Evolutionary conservation across 768 basidiomycete genomes (phyloP), one percentile per base, ranked within the genome.

Genomic region (Pleurotus sapidus): DNA sequence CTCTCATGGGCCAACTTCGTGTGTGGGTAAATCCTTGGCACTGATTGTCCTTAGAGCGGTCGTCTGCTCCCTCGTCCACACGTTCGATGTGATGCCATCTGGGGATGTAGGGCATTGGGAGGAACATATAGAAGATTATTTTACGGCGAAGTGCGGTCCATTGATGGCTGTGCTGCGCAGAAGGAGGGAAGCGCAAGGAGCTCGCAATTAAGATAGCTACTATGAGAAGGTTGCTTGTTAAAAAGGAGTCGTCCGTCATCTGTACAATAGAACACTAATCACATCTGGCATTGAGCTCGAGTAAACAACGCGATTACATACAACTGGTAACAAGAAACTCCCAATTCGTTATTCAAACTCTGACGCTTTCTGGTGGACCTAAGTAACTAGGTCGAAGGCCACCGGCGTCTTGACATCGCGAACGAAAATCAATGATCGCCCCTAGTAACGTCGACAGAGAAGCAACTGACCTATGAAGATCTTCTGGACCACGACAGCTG

Each of bases 401-500:
- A 34, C 84, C 84, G 20, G 81, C 77, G 67, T 86, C 85, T 84
- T 62, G 30, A 34, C 30, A 14, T 39, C 7, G 55, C 25, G 20
- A 17, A 47, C 51, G 39, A 50, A 51, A 34, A 60, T 47, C 57
- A 37, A 56, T 25, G 30, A 34, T 18, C 30, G 4, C 6, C 39
- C n/a, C 12, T 14, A n/a, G 1, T 56, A 51, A 59, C 30, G 9
- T 8, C 6, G 17, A 27, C 14, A 40, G 38, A 27, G n/a, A 46
- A 30, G 38, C n/a, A 5, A 65, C 70, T 17, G 58, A 84, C 84
- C 70, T 54, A 87, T 83, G 34, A 87, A 76, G 46, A 87, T 79
- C 64, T 83, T 86, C 65, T 87, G 80, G 23, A 86, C 70, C 1
- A 84, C 79, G 11, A 86, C 82, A 3, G 80, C 79, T 4, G 84